phyloP scores from a whole-genome alignment of 371 early-diverging fungal genomes.

The Mortierella sp. region DNA sequence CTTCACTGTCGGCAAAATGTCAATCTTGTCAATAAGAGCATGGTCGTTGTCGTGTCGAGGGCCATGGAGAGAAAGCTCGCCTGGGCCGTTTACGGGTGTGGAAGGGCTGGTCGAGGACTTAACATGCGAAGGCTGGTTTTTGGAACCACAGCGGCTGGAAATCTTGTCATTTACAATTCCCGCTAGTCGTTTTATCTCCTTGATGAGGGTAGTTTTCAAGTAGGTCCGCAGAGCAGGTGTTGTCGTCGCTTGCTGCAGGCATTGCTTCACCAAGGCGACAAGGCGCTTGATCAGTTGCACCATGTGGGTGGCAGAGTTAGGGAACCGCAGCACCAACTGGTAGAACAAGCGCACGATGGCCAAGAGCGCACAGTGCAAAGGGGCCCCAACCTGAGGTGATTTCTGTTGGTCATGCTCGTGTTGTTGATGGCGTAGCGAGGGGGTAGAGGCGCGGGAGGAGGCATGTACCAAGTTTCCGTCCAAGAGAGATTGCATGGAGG shows the following conservation, averaged over 20 bases:
- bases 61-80: conserved; percentile 34
- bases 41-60: conserved; percentile 62
- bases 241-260: too few relatives aligned
- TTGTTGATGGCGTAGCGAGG: too few relatives aligned
- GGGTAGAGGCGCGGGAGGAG: too few relatives aligned
- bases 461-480: conserved; percentile 7
- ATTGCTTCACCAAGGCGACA: background rate
- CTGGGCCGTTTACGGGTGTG: conserved; percentile 10
- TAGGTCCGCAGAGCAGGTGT: too few relatives aligned
- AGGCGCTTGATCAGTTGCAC: background rate
- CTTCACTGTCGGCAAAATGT: conserved; percentile 59
- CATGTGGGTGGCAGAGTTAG: background rate
- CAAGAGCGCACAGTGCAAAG: conserved; percentile 27
- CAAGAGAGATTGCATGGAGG: conserved; percentile 14
- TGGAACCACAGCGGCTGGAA: too few relatives aligned
- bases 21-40: conserved; percentile 49
- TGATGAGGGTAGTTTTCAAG: background rate
- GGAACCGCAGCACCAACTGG: conserved; percentile 19
- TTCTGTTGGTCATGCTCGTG: too few relatives aligned
- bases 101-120: background rate
- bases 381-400: too few relatives aligned
- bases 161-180: background rate
- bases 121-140: background rate
- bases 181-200: background rate
- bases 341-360: conserved; percentile 42